These are phyloP conservation scores for Populus deltoides DNA, from an alignment of 345 rosid species.

Conservation along the genomic window DNA sequence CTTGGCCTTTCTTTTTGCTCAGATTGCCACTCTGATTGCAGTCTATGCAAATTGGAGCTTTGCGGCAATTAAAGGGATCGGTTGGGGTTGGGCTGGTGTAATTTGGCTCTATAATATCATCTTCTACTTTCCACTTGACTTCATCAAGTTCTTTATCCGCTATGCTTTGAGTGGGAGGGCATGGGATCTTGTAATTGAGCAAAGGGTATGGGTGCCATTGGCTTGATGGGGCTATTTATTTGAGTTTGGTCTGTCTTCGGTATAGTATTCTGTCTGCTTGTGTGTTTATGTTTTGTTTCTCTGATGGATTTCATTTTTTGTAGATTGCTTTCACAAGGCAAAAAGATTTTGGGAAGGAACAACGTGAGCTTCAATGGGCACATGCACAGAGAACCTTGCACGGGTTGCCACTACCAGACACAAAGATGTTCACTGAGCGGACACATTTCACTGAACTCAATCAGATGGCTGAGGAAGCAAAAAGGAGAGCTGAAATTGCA, in stretches of 20 bases:
- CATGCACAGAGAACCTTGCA: constrained; percentile 97
- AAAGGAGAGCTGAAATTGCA: constrained; percentile 95
- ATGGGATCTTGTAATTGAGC: constrained; percentile 98
- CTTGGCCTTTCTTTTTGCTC: constrained; percentile 18
- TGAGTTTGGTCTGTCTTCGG: not conserved
- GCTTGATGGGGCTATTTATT: not conserved
- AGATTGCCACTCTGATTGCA: constrained; percentile 95
- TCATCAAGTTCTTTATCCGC: constrained; percentile 86
- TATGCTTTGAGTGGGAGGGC: constrained; percentile 95
- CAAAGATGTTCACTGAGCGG: constrained; percentile 86
- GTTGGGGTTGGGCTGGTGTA: constrained; percentile 99
- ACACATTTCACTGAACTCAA: constrained; percentile 83
- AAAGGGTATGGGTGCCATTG: constrained; percentile 61
- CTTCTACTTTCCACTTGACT: constrained; percentile 83
- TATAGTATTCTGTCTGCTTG: not conserved
- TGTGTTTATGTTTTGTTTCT: not conserved
- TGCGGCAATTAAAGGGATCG: constrained; percentile 95
- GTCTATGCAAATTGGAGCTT: constrained; percentile 94
- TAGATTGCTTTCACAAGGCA: constrained; percentile 97
- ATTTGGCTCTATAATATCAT: constrained; percentile 93
- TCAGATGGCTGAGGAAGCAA: constrained; percentile 97
- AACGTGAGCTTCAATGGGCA: constrained; percentile 98
- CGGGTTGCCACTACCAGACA: constrained; percentile 90
- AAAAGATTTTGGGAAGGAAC: constrained; percentile 95
- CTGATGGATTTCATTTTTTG: constrained; percentile 16